Conservation (phyloP, 164 flowering plant genomes). For the Magnolia officinalis region DNA sequence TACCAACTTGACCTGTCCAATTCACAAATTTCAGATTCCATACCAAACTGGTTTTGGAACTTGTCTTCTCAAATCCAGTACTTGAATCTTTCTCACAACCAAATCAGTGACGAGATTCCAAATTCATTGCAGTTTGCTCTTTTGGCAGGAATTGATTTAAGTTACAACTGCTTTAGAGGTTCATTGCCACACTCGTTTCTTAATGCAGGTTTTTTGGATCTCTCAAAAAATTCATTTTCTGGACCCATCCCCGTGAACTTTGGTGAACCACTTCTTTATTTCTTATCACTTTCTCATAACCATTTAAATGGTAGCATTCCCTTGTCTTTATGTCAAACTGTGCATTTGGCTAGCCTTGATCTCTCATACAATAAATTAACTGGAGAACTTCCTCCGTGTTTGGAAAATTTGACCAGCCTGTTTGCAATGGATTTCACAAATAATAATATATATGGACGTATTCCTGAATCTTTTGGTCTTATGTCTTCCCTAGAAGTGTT, state of each 20-base stretch:
- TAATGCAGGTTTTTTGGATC: neutral
- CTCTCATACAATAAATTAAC: slow-evolving; percentile 6
- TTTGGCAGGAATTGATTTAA: neutral
- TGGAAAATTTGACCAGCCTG: neutral
- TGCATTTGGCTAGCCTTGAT: neutral
- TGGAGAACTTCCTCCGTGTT: slow-evolving; percentile 4
- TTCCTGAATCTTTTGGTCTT: slow-evolving; percentile 22
- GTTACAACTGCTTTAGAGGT: slow-evolving; percentile 1
- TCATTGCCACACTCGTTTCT: slow-evolving; percentile 1
- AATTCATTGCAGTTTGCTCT: neutral
- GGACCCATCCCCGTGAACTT: slow-evolving; percentile 1
- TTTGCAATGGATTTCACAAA: slow-evolving; percentile 10
- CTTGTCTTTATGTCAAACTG: slow-evolving; percentile 3
- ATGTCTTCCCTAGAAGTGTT: neutral
- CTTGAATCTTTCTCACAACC: slow-evolving; percentile 9
- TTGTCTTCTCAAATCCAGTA: neutral
- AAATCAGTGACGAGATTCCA: slow-evolving; percentile 3
- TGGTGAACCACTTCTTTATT: neutral
- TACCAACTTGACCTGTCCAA: neutral
- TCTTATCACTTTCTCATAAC: slow-evolving; percentile 7
- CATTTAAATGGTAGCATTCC: slow-evolving; percentile 12
- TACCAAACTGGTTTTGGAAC: slow-evolving; percentile 18
- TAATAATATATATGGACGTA: slow-evolving; percentile 16
- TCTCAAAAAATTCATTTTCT: slow-evolving; percentile 5
- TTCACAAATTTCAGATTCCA: neutral